Conservation (phyloP, 1,139 yeast species). For the Saccharomyces pastorianus region DNA sequence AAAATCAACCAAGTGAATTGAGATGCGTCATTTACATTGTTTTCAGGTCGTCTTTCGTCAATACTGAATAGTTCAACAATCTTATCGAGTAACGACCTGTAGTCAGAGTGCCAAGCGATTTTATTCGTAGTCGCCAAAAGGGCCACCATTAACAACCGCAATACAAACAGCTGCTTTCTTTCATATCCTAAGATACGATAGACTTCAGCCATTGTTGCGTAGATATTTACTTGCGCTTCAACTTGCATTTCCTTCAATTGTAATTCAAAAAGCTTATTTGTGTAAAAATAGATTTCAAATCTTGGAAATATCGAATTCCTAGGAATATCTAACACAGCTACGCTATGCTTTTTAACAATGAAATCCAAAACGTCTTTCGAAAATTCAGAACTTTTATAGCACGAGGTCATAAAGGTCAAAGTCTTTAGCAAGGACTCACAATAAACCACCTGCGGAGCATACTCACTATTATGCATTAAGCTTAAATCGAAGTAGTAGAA, state of each 20-base stretch:
- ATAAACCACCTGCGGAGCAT: constrained; percentile 75
- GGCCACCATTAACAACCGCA: constrained; percentile 51
- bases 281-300: constrained; percentile 43
- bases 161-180: constrained; percentile 63
- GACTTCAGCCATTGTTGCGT: constrained; percentile 57
- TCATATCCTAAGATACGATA: constrained; percentile 54
- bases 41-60: constrained; percentile 23
- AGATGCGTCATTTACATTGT: constrained; percentile 15
- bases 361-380: constrained; percentile 37
- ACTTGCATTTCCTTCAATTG: constrained; percentile 39
- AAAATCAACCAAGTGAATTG: constrained; percentile 47
- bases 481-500: constrained; percentile 54
- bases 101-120: constrained; percentile 17
- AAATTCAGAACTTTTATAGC: constrained; percentile 47
- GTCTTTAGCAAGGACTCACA: constrained; percentile 64
- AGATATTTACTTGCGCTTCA: constrained; percentile 52
- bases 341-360: constrained; percentile 31
- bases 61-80: constrained; percentile 41
- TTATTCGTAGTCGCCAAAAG: constrained; percentile 38
- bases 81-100: constrained; percentile 35
- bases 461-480: constrained; percentile 55
- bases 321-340: constrained; percentile 10
- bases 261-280: constrained; percentile 39
- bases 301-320: constrained; percentile 31
- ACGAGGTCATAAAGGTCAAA: constrained; percentile 50